These are phyloP conservation scores for Plasmopara muralis DNA, from an alignment of 352 stramenopile genomes.

Conservation along the genomic window DNA sequence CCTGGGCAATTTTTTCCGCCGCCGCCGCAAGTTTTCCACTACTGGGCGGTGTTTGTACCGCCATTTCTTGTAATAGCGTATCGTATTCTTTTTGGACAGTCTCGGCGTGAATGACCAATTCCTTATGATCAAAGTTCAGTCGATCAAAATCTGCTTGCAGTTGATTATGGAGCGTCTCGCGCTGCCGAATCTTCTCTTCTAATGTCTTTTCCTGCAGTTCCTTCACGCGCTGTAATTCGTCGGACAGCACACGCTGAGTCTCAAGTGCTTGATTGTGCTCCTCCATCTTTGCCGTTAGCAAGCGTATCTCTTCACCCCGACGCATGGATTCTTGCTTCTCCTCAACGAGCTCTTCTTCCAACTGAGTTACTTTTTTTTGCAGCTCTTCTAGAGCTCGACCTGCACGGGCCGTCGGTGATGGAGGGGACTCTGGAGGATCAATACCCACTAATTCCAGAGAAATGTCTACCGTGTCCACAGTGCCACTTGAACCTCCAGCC, in stretches of 20 bases:
- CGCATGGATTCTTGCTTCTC: slow-evolving; percentile 75
- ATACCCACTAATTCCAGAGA: slow-evolving; percentile 22
- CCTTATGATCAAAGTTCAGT: slow-evolving; percentile 79
- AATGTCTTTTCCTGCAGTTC: slow-evolving; percentile 52
- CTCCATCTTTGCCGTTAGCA: slow-evolving; percentile 55
- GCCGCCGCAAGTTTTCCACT: slow-evolving; percentile 37
- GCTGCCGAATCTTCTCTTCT: slow-evolving; percentile 64
- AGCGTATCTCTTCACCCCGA: slow-evolving; percentile 66
- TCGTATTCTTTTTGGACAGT: slow-evolving; percentile 72
- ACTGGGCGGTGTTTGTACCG: slow-evolving; percentile 22
- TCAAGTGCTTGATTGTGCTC: slow-evolving; percentile 57
- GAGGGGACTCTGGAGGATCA: slow-evolving; percentile 10
- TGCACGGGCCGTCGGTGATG: slow-evolving; percentile 45
- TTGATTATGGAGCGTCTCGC: slow-evolving; percentile 47
- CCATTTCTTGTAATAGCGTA: slow-evolving; percentile 47
- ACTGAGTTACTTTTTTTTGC: slow-evolving; percentile 54
- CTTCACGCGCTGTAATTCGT: slow-evolving; percentile 66
- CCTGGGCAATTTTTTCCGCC: slow-evolving; percentile 30
- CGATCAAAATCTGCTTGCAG: slow-evolving; percentile 62
- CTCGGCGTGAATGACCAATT: slow-evolving; percentile 71
- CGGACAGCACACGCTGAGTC: slow-evolving; percentile 45
- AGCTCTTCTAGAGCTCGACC: slow-evolving; percentile 58
- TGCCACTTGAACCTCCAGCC: slow-evolving; percentile 3
- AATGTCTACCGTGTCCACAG: slow-evolving; percentile 19
- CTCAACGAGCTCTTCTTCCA: slow-evolving; percentile 75